These are phyloP conservation scores for Xylariaceae sp. DNA, from an alignment of 2,329 filamentous ascomycete species.

Conservation along the genomic window DNA sequence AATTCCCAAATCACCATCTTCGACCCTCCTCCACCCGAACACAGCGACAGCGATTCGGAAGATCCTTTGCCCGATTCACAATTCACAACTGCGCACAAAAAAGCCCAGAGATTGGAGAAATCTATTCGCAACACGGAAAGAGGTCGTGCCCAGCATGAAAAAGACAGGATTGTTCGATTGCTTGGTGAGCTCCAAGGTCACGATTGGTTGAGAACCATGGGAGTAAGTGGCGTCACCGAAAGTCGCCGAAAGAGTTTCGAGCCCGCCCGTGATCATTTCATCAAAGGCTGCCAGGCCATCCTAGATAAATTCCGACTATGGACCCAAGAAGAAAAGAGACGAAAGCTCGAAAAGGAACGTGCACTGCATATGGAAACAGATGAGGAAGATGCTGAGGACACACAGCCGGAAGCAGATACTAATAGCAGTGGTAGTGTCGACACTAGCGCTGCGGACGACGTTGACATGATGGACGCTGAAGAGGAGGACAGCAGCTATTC, in stretches of 20 bases:
- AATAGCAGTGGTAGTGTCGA: slow-evolving; percentile 21
- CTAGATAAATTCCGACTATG: slow-evolving; percentile 83
- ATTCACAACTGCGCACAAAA: slow-evolving; percentile 51
- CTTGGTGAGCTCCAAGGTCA: slow-evolving; percentile 81
- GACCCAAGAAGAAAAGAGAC: slow-evolving; percentile 82
- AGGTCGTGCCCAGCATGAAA: slow-evolving; percentile 60
- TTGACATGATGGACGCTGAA: slow-evolving; percentile 25
- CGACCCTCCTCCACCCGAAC: slow-evolving; percentile 44
- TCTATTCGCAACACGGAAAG: slow-evolving; percentile 60
- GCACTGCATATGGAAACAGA: slow-evolving; percentile 46
- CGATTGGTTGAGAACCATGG: slow-evolving; percentile 91
- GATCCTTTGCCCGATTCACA: slow-evolving; percentile 53
- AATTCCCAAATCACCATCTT: slow-evolving; percentile 54
- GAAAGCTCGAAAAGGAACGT: slow-evolving; percentile 70
- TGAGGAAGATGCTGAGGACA: slow-evolving; percentile 36
- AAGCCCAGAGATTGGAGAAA: slow-evolving; percentile 55
- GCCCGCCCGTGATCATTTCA: slow-evolving; percentile 76
- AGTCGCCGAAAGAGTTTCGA: slow-evolving; percentile 82
- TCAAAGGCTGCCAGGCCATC: slow-evolving; percentile 73
- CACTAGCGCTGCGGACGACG: slow-evolving; percentile 34
- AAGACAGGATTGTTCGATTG: slow-evolving; percentile 57
- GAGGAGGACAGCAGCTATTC: background rate
- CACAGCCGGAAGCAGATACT: slow-evolving; percentile 29
- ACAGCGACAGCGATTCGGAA: slow-evolving; percentile 36
- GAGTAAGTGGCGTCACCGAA: slow-evolving; percentile 79